phyloP scores from a whole-genome alignment of 768 basidiomycete species.

The Heimioporus sp. region DNA sequence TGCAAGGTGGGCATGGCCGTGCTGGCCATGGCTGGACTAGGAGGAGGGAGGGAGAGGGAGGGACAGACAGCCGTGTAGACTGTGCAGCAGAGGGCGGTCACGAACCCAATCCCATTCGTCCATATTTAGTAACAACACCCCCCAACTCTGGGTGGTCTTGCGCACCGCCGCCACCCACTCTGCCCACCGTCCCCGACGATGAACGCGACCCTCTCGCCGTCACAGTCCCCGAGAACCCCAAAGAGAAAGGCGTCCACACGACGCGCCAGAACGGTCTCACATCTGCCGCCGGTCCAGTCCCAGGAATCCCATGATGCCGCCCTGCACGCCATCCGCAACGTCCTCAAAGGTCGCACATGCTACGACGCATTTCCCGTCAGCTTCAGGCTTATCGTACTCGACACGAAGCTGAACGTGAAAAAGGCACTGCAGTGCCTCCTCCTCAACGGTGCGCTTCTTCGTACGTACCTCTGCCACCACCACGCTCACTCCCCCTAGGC shows the following conservation, averaged over 20 bases:
- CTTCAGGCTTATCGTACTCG: constrained; percentile 94
- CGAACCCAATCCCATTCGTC: constrained; percentile 11
- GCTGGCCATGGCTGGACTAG: constrained; percentile 5
- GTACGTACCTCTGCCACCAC: constrained; percentile 3
- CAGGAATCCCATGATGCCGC: constrained; percentile 70
- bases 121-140: constrained; percentile 16
- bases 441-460: constrained; percentile 56
- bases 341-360: constrained; percentile 81
- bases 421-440: constrained; percentile 88
- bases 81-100: constrained; percentile 1
- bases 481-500: constrained; percentile 44
- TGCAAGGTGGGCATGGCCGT: neutral
- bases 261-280: constrained; percentile 54
- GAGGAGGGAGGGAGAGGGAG: neutral
- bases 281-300: constrained; percentile 50
- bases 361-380: constrained; percentile 98
- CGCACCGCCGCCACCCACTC: neutral
- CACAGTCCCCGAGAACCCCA: constrained; percentile 45
- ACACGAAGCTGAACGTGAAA: constrained; percentile 94
- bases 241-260: constrained; percentile 57
- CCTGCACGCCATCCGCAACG: constrained; percentile 66
- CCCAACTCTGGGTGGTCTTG: constrained; percentile 10
- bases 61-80: neutral
- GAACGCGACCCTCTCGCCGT: constrained; percentile 35
- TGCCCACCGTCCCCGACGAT: constrained; percentile 27